These are phyloP conservation scores for Gautieria morchelliformis DNA, from an alignment of 768 basidiomycete genomes.

Conservation along the genomic window DNA sequence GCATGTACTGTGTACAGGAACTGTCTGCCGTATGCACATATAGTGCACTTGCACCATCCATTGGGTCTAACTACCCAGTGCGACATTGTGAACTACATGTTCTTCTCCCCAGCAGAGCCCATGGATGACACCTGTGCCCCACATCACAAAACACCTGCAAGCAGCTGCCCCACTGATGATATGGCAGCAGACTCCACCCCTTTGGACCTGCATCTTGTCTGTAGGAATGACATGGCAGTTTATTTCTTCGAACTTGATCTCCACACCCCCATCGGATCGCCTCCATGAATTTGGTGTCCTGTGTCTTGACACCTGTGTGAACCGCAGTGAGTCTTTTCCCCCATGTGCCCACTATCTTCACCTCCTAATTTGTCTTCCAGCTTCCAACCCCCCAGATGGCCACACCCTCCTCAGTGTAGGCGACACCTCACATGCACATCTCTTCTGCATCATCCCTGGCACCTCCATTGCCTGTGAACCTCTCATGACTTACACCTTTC, in stretches of 20 bases:
- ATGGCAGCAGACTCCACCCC: no score
- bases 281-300: not conserved
- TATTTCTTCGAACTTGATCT: not conserved
- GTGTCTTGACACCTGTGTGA: not conserved
- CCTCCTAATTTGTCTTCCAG: slow-evolving; percentile 28
- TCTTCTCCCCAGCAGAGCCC: not conserved
- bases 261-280: not conserved
- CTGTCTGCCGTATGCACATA: no score
- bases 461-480: slow-evolving; percentile 49
- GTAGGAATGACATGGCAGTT: slow-evolving; percentile 1
- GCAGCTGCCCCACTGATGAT: no score
- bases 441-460: slow-evolving; percentile 69
- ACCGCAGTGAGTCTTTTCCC: not conserved
- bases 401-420: slow-evolving; percentile 82
- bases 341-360: not conserved
- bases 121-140: not conserved
- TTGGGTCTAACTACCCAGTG: no score
- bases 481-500: slow-evolving; percentile 57
- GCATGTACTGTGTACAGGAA: no score
- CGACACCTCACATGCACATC: slow-evolving; percentile 77
- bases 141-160: no score
- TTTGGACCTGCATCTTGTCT: not conserved
- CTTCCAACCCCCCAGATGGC: slow-evolving; percentile 85
- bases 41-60: no score
- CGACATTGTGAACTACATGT: slow-evolving; percentile 2